A percentile compares a stretch with the other conserved stretches of the same genome.
These are phyloP conservation scores for Lactarius sp. DNA, from an alignment of 768 basidiomycete species.

Conservation along the genomic window DNA sequence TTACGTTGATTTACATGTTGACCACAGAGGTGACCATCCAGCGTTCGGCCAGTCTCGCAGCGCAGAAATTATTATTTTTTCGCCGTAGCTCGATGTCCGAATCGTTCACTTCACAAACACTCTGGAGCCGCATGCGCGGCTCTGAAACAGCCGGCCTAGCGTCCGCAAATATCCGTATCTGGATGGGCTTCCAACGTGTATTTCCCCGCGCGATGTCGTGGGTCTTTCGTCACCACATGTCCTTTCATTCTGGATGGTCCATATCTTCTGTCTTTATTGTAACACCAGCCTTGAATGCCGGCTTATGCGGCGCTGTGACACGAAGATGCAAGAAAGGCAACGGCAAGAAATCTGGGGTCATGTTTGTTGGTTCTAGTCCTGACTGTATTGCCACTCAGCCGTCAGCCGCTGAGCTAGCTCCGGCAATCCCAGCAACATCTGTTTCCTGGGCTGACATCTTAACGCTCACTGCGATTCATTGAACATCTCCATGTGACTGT, in stretches of 20 bases:
- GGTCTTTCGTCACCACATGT: not conserved
- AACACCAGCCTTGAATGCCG: constrained; percentile 7
- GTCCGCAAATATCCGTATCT: not conserved
- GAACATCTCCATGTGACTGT: constrained; percentile 4
- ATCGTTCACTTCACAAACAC: not conserved
- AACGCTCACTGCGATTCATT: constrained; percentile 1
- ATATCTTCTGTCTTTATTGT: not conserved
- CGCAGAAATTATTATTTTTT: not conserved
- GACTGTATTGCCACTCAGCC: constrained; percentile 8
- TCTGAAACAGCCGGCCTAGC: not conserved
- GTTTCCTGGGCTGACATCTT: not conserved
- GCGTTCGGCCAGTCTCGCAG: not conserved
- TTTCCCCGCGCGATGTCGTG: constrained; percentile 3
- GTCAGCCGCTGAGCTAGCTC: constrained; percentile 20
- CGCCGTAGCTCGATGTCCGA: not conserved
- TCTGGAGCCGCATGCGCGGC: not conserved
- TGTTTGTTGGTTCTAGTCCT: constrained; percentile 21
- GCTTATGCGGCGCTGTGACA: constrained; percentile 16
- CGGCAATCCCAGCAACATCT: constrained; percentile 4
- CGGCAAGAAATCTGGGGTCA: constrained; percentile 12
- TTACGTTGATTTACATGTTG: not conserved
- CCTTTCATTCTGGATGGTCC: constrained; percentile 5
- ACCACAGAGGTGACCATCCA: not conserved
- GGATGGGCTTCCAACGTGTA: not conserved
- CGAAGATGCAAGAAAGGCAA: constrained; percentile 18